A percentile compares a stretch with the other conserved stretches of the same genome.
Evolutionary conservation across 2,329 filamentous ascomycete species (phyloP).

Genomic region (Pseudogymnoascus sp.): DNA sequence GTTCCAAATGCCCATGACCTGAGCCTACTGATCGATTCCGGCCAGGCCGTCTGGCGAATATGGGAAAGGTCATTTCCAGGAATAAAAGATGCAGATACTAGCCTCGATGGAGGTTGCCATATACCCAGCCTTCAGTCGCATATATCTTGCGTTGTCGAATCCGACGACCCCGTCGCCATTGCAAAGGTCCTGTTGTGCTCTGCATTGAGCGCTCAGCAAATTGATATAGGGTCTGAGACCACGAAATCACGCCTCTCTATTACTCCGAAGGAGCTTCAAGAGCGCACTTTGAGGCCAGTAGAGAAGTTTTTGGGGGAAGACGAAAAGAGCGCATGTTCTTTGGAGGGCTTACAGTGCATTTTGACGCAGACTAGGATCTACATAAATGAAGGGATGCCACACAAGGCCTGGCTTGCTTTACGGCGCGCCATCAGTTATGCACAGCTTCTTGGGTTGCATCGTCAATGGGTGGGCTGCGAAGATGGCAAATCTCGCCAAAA

Average conservation of each 20-base stretch:
- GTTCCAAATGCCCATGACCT: conserved; percentile 16
- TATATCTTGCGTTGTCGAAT: conserved; percentile 23
- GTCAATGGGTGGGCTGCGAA: conserved; percentile 24
- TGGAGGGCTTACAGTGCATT: conserved; percentile 46
- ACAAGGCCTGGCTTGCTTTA: conserved; percentile 44
- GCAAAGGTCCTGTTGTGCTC: conserved; percentile 38
- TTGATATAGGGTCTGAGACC: conserved; percentile 33
- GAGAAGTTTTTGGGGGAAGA: conserved; percentile 39
- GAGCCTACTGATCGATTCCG: conserved; percentile 18
- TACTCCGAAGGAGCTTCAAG: conserved; percentile 35
- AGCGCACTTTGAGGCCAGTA: conserved; percentile 38
- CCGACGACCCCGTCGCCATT: conserved; percentile 31
- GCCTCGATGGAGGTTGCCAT: conserved; percentile 8
- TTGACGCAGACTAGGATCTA: conserved; percentile 44
- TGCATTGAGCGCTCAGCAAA: conserved; percentile 34
- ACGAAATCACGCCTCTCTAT: conserved; percentile 30
- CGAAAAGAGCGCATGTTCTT: conserved; percentile 40
- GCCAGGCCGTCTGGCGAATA: conserved; percentile 22
- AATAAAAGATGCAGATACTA: not conserved
- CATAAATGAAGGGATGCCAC: conserved; percentile 46
- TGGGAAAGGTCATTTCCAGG: conserved; percentile 19
- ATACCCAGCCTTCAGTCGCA: conserved; percentile 31
- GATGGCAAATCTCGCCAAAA: conserved; percentile 23
- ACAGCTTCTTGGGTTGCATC: conserved; percentile 42
- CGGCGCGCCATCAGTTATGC: conserved; percentile 44